phyloP scores from a whole-genome alignment of 192 early-diverging fungal genomes.

The Rhizophagus prolifer region DNA sequence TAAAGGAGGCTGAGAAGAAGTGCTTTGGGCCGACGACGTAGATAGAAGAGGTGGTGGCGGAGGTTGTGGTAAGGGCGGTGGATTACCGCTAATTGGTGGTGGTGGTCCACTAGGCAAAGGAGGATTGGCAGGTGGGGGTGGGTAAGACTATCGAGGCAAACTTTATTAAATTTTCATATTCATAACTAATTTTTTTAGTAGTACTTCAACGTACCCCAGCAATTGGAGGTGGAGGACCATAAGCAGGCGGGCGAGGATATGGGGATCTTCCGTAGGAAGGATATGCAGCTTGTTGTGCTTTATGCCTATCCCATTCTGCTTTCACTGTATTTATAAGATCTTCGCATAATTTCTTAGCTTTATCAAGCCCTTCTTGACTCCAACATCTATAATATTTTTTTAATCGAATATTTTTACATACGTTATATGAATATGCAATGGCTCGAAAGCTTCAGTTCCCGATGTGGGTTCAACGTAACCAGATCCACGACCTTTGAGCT shows the following conservation, averaged over 20 bases:
- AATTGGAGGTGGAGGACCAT: conserved; percentile 28
- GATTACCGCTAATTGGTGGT: conserved; percentile 17
- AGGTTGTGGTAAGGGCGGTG: conserved; percentile 24
- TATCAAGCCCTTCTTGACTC: conserved; percentile 63
- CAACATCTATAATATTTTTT: conserved; percentile 46
- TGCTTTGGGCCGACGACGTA: conserved; percentile 27
- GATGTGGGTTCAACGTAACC: conserved; percentile 69
- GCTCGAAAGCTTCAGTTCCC: conserved; percentile 68
- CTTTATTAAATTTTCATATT: conserved; percentile 32
- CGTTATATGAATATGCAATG: conserved; percentile 81
- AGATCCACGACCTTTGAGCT: conserved; percentile 82
- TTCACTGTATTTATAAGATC: conserved; percentile 81
- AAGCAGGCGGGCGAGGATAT: conserved; percentile 32
- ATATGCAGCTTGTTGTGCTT: conserved; percentile 34
- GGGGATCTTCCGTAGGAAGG: conserved; percentile 22
- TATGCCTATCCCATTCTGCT: conserved; percentile 62
- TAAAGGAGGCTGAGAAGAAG: conserved; percentile 24
- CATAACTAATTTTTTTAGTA: conserved; percentile 33
- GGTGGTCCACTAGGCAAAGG: conserved; percentile 40
- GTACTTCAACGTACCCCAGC: conserved; percentile 30
- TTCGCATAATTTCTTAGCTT: conserved; percentile 67
- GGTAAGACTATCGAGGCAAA: conserved; percentile 33
- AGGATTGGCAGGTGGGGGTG: conserved; percentile 35
- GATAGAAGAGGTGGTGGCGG: conserved; percentile 25
- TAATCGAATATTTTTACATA: conserved; percentile 37